phyloP scores from a whole-genome alignment of 106 monocot genomes.

The Dactylorhiza incarnata region DNA sequence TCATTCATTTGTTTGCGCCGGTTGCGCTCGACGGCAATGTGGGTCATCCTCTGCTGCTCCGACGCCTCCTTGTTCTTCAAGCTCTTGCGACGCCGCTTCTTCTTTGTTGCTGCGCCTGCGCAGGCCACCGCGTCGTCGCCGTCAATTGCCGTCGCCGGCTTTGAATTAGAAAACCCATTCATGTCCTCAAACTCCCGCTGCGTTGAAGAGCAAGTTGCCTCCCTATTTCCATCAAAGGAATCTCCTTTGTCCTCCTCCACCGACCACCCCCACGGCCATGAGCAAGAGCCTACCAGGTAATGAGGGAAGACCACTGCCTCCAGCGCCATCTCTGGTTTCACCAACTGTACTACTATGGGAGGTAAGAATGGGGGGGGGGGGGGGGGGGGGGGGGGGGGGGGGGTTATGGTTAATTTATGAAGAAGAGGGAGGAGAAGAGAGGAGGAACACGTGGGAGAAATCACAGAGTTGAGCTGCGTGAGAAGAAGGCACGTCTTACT shows the following conservation, averaged over 20 bases:
- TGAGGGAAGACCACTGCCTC: too few relatives aligned
- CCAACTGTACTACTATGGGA: too few relatives aligned
- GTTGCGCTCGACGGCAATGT: slow-evolving; percentile 61
- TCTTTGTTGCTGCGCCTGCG: slow-evolving; percentile 16
- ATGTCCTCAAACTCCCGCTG: slow-evolving; percentile 7
- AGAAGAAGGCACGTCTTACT: too few relatives aligned
- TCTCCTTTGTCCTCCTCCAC: neutral
- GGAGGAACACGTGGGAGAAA: too few relatives aligned
- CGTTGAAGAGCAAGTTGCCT: slow-evolving; percentile 11
- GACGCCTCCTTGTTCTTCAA: slow-evolving; percentile 49
- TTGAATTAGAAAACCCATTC: slow-evolving; percentile 2
- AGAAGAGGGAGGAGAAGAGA: too few relatives aligned
- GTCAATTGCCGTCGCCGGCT: neutral
- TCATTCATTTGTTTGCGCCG: slow-evolving; percentile 48
- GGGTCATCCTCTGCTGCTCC: slow-evolving; percentile 53
- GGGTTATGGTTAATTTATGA: too few relatives aligned
- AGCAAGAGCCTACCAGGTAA: too few relatives aligned
- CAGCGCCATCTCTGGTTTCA: too few relatives aligned
- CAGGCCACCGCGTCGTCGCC: neutral
- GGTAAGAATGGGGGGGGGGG: too few relatives aligned
- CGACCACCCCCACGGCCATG: neutral
- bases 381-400: too few relatives aligned
- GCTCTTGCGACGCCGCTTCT: slow-evolving; percentile 25
- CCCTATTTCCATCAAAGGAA: slow-evolving; percentile 11
- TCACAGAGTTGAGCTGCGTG: too few relatives aligned